Base-by-base conservation (phyloP, 2,329 filamentous ascomycete species). In the Parafenestella ontariensis region DNA sequence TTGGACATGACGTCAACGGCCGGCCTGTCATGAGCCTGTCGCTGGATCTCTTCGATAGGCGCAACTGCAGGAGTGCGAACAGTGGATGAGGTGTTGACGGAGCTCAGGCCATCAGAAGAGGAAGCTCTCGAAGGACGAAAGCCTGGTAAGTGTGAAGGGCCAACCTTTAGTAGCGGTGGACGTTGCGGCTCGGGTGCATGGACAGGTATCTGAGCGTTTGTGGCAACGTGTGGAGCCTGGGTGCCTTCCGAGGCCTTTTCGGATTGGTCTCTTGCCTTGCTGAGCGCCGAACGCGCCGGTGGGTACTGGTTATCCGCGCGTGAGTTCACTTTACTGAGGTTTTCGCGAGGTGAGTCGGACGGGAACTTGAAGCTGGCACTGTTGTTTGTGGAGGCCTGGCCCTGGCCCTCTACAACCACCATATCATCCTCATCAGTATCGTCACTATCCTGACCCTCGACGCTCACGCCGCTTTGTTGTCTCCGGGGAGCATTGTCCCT, bases 131-230 rank as follows among this genome's bases (percentile, higher is more conserved):
- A 82, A 23, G 76, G 70, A n/a, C 76, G 72, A 51, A 76, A 81
- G 10, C 78, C 78, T 3, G 80, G 79, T n/a, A 82, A 62, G 60
- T 82, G 79, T 20, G 79, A 82, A 41, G 75, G 70, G 18, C 78
- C 78, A 20, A 81, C 72, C 24, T 77, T 73, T 6, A 77, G 63
- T 61, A 81, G 65, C 9, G 77, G 75, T 10, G 79, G 75, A 13
- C 75, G 71, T 48, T 71, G 69, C n/a, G 72, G 59, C 44, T 71
- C 66, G 13, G 66, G 66, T 1, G 69, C 63, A 20, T 65, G 49
- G 6, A 67, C 61, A 39, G 69, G 61, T 15, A 64, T 59, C 40
- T 69, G 68, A 11, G 66, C 53, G 41, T 46, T 69, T 44, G 58
- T 50, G 4, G 61, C 60, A 26, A 62, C 34, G 42, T 59, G 69